A percentile compares a stretch with the other conserved stretches of the same genome.
These are phyloP conservation scores for Trichophyton mentagrophytes DNA, from an alignment of 2,329 filamentous ascomycete genomes.

Conservation along the genomic window DNA sequence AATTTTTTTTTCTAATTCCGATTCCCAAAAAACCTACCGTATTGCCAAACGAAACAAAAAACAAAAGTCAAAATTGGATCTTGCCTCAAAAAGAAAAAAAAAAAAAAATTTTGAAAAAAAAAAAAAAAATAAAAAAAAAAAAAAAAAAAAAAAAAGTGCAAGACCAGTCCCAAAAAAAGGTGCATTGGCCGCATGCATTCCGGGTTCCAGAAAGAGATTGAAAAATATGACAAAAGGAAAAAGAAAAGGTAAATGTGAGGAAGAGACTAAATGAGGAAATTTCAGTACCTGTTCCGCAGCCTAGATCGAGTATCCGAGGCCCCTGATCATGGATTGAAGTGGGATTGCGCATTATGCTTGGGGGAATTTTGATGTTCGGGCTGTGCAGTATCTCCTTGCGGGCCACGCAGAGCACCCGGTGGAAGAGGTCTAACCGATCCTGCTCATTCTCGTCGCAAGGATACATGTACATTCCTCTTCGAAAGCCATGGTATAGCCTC, in stretches of 20 bases:
- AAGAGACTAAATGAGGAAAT: neutral
- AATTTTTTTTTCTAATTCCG: too few species aligned
- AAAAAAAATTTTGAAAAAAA: too few species aligned
- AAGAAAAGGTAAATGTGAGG: neutral
- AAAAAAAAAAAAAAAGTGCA: neutral
- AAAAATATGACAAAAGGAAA: neutral
- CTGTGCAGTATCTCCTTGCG: slow-evolving; percentile 38
- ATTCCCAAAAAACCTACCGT: too few species aligned
- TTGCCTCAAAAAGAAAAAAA: too few species aligned
- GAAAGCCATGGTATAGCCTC: slow-evolving; percentile 55
- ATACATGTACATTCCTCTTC: slow-evolving; percentile 57
- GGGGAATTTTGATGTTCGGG: slow-evolving; percentile 20
- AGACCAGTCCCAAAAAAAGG: neutral
- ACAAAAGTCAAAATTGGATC: too few species aligned
- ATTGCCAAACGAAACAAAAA: too few species aligned
- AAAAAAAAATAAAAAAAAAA: too few species aligned
- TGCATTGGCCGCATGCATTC: neutral
- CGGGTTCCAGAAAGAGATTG: neutral
- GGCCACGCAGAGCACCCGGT: slow-evolving; percentile 59
- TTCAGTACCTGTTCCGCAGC: slow-evolving; percentile 69
- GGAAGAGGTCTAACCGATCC: slow-evolving; percentile 68
- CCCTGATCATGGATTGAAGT: slow-evolving; percentile 6
- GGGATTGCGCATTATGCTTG: slow-evolving; percentile 8
- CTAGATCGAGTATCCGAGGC: slow-evolving; percentile 50
- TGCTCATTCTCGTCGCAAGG: slow-evolving; percentile 68